Evolutionary conservation across 2,329 filamentous ascomycete genomes (phyloP).

Genomic region (Nothopassalora personata): DNA sequence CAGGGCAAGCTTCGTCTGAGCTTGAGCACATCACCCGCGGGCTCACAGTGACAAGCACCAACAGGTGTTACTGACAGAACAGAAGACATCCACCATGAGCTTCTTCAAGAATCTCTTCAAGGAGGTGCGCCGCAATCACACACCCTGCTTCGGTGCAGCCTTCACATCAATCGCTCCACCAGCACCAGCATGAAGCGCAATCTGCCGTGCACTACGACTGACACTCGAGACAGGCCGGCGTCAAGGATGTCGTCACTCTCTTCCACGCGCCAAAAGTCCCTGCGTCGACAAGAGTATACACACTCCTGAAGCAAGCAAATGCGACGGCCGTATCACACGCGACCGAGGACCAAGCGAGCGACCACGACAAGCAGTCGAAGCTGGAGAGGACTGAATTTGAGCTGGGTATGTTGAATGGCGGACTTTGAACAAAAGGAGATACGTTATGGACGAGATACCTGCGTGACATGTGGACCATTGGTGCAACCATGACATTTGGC

Average conservation of each 20-base stretch:
- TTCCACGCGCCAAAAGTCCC: slow-evolving; percentile 80
- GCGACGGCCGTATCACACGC: slow-evolving; percentile 62
- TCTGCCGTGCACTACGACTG: not conserved
- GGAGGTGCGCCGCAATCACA: slow-evolving; percentile 34
- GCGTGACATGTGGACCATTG: not conserved
- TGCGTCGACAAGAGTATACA: slow-evolving; percentile 66
- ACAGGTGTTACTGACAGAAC: not conserved
- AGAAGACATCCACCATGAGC: slow-evolving; percentile 24
- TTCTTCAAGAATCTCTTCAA: slow-evolving; percentile 46
- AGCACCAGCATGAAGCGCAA: not conserved
- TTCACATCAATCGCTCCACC: not conserved
- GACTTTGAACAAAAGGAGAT: not conserved
- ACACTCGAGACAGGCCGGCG: slow-evolving; percentile 32
- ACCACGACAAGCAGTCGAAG: slow-evolving; percentile 57
- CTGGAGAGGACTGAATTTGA: slow-evolving; percentile 68
- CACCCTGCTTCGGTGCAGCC: not conserved
- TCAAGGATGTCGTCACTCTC: slow-evolving; percentile 81
- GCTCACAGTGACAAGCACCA: not conserved
- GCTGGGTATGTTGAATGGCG: slow-evolving; percentile 44
- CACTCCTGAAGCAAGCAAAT: slow-evolving; percentile 74
- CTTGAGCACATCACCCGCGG: not conserved
- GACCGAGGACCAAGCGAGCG: slow-evolving; percentile 68
- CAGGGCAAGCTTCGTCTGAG: not conserved
- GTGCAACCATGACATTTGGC: not conserved
- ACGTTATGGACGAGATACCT: not conserved